These are phyloP conservation scores for Erythrophleum ivorense DNA, from an alignment of 331 rosid genomes.

Conservation along the genomic window DNA sequence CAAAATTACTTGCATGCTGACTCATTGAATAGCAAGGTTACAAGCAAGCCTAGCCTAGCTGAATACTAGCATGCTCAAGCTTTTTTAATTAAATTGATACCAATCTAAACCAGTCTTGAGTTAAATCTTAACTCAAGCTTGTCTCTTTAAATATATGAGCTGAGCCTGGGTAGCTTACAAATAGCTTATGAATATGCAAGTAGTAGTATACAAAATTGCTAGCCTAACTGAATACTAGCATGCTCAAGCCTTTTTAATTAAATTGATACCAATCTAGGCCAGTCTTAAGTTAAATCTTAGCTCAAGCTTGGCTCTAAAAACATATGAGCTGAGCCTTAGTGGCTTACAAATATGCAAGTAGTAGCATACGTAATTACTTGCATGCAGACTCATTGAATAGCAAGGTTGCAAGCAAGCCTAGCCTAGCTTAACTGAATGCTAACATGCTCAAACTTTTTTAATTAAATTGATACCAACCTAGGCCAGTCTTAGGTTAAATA, in stretches of 20 bases:
- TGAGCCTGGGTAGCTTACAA: background rate
- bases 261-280: no score
- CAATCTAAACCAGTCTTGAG: background rate
- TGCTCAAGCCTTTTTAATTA: no score
- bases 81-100: background rate
- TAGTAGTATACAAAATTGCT: no score
- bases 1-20: slow-evolving; percentile 15
- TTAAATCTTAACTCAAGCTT: background rate
- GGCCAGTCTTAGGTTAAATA: no score
- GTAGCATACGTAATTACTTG: no score
- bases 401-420: slow-evolving; percentile 6
- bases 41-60: slow-evolving; percentile 14
- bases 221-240: slow-evolving; percentile 8
- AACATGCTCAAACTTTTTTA: background rate
- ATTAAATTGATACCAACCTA: no score
- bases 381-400: background rate
- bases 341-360: background rate
- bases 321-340: background rate
- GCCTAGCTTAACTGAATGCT: slow-evolving; percentile 8
- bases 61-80: slow-evolving; percentile 1
- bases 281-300: no score
- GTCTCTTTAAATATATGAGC: background rate
- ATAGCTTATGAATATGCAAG: background rate
- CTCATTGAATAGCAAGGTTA: background rate
- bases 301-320: background rate